Evolutionary conservation across 2,329 filamentous ascomycete genomes (phyloP).

Genomic region (Juglanconis oblonga): DNA sequence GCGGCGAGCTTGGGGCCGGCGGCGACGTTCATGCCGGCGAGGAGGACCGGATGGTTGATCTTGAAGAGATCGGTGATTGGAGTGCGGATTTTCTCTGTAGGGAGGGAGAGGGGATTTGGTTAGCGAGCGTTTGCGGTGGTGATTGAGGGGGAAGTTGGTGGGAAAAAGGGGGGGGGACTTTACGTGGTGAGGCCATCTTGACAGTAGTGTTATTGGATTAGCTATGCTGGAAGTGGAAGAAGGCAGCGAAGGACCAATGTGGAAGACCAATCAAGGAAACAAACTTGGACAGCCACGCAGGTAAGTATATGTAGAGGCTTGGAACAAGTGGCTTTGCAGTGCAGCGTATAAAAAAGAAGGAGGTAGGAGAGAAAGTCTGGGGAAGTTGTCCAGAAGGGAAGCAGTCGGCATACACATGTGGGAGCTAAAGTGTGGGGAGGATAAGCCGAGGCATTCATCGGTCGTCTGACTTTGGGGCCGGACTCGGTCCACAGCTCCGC

Average conservation of each 20-base stretch:
- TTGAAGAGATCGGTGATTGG: conserved; percentile 92
- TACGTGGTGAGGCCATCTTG: conserved; percentile 79
- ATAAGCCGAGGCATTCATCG: conserved; percentile 11
- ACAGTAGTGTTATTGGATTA: conserved; percentile 7
- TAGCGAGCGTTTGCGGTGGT: background rate
- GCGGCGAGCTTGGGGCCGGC: conserved; percentile 94
- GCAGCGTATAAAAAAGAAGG: background rate
- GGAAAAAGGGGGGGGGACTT: conserved; percentile 33
- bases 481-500: too few species aligned
- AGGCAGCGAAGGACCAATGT: background rate
- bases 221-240: conserved; percentile 16
- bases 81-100: conserved; percentile 80
- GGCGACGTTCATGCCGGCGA: conserved; percentile 99
- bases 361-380: conserved; percentile 10
- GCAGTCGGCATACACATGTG: conserved; percentile 2
- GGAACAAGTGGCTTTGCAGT: background rate
- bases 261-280: background rate
- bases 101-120: background rate
- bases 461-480: too few species aligned
- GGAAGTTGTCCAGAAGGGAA: background rate
- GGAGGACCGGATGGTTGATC: conserved; percentile 94
- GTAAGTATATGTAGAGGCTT: background rate
- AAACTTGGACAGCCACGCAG: too few species aligned
- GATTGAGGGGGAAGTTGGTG: background rate
- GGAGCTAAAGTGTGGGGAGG: conserved; percentile 2